Base-by-base conservation (phyloP, 352 stramenopile genomes). In the Phytophthora aleatoria region DNA sequence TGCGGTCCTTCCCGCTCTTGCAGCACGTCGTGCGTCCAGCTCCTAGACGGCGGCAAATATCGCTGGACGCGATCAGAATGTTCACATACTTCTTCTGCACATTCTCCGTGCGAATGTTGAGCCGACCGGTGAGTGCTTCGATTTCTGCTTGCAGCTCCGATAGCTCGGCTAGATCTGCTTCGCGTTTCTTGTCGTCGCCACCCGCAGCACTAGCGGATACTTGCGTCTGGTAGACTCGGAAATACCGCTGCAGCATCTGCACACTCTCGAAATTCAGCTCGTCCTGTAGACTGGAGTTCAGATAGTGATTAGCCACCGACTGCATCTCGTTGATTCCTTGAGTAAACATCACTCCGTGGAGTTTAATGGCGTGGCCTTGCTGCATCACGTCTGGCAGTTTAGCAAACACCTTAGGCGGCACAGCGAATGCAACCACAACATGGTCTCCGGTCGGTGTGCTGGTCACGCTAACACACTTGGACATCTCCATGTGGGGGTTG, bases 1-100 rank as follows among this genome's bases (percentile, higher is more conserved):
- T 99, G 55, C 97, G 91, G 73, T 99, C 96, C 67, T 99, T 99
- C 2, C 97, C 96, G 62, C 85, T 97, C 74, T 99, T 99, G 79
- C 97, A 99, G 79, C 97, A 99, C 2, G 97, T 97, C 28, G 94
- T 91, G 20, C 92, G 88, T 0, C 90, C 94, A 10, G 95, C 96
- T 15, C 94, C 92, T 8, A 99, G 69, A 36, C 84, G 87, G 30
- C 97, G 91, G 39, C 90, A 97, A 39, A 97, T 81, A 59, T 95
- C 85, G 54, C 85, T 95, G 30, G 90, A 94, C 50, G 91, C 76
- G 47, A 94, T 83, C 15, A 97, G 57, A 26, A 97, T 90, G 50
- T 95, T 94, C 12, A 96, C 83, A 61, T 89, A 86, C 71, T 97
- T 97, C 61, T 89, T 85, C 53, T 91, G 84, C 30, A 88, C 79